Evolutionary conservation across 345 rosid genomes (phyloP), one percentile per base, ranked within the genome.

Genomic region (Erucastrum elatum): DNA sequence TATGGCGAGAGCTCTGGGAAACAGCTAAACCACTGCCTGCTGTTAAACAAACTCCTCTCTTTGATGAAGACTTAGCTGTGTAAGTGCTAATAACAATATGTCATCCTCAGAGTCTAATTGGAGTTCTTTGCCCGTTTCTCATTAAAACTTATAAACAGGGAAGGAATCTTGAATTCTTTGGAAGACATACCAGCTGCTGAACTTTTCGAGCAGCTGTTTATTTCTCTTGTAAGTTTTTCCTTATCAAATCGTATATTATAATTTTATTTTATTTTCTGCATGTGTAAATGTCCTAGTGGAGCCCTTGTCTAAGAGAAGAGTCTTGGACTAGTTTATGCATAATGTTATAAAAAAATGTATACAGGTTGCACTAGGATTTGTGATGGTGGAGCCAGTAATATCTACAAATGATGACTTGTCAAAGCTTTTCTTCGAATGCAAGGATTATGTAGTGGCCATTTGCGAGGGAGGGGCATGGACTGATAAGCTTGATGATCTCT

Each of bases 1-100:
- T 95, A 79, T 95, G 99, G 99, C 91, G 80, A 5, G 93, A 93
- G 85, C 89, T 95, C 44, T 95, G 99, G 99, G 94, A 87, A 80
- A 86, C 99, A 51, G 79, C 99, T 71, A 95, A 86, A 76, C 94
- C 96, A 34, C 68, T 93, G 55, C 99, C 99, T 34, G 97, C 98
- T 27, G 88, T 90, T 76, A 91, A 87, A 80, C 99, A 95, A 80
- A 78, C 95, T 30, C 99, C 99, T 31, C 87, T 95, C 11, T 93
- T 85, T 62, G 99, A 95, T 71, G 97, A 90, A 89, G 99, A 95
- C 74, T 86, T 95, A 83, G 94, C 91, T 56, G 96, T 91, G 99
- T 95, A 90, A 89, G 97, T 87, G 64, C 49, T 59, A 76, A 70
- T 39, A 21, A 21, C 21, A 35, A 26, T 46, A 44, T 80, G 53